These are phyloP conservation scores for Teunomyces tritomae DNA, from an alignment of 805 yeast species.

Conservation along the genomic window DNA sequence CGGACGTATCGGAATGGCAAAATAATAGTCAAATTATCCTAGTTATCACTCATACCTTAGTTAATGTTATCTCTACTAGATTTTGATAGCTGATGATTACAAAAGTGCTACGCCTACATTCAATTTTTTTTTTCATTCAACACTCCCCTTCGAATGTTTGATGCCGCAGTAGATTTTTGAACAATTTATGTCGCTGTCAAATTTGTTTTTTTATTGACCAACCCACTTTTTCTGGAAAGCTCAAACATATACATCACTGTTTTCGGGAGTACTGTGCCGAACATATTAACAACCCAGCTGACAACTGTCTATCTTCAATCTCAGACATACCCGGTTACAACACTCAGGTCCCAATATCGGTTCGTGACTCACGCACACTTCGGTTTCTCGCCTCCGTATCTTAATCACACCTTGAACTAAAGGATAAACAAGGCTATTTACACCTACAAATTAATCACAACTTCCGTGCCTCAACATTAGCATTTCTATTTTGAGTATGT, in stretches of 20 bases:
- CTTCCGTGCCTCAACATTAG: background rate
- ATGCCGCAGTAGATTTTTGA: background rate
- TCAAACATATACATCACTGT: background rate
- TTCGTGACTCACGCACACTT: background rate
- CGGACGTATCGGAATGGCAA: too few species aligned
- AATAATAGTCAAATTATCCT: too few species aligned
- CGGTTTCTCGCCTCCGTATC: background rate
- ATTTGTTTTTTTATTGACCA: conserved; percentile 1
- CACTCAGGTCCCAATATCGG: background rate
- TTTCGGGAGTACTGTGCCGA: background rate
- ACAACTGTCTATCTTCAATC: background rate
- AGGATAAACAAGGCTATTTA: background rate
- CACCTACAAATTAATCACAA: background rate
- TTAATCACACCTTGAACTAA: background rate
- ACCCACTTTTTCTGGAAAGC: background rate
- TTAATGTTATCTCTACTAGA: background rate
- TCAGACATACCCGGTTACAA: background rate
- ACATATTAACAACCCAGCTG: background rate
- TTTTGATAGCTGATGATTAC: background rate
- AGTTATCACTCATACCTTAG: background rate
- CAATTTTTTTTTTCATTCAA: background rate
- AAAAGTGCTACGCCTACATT: background rate
- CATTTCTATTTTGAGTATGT: background rate
- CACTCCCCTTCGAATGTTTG: background rate
- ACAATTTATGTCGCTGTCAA: background rate